Conservation (phyloP, 257 asterid species). For the Scutellaria galericulata region DNA sequence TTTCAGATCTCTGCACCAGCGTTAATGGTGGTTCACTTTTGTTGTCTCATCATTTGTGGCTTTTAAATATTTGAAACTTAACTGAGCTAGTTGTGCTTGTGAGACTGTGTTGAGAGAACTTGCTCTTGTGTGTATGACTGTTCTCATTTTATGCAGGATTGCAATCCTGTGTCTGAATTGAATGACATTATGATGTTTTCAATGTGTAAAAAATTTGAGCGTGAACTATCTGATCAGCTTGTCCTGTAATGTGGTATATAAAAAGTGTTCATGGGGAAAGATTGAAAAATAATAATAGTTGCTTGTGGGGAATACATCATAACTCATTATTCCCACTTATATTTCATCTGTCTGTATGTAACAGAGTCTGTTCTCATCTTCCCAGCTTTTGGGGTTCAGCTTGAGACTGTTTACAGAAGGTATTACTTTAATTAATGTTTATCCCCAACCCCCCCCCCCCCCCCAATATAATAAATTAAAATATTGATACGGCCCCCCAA, state of each 20-base stretch:
- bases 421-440: conserved; percentile 36
- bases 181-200: neutral
- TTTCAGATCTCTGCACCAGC: conserved; percentile 1
- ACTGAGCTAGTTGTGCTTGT: neutral
- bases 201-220: neutral
- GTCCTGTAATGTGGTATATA: conserved; percentile 7
- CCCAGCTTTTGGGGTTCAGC: conserved; percentile 91
- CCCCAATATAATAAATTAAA: no score
- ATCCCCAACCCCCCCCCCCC: no score
- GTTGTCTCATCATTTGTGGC: neutral
- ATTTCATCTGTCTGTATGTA: conserved; percentile 33
- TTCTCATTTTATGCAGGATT: neutral
- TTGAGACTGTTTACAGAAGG: conserved; percentile 84
- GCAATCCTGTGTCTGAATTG: conserved; percentile 10
- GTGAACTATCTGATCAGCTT: conserved; percentile 15
- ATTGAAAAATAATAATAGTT: neutral
- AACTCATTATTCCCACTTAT: conserved; percentile 16
- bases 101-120: conserved; percentile 5
- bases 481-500: neutral
- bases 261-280: neutral
- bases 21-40: neutral
- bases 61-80: neutral
- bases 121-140: neutral
- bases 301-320: neutral
- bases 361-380: conserved; percentile 81